Evolutionary conservation across 805 yeast species (phyloP).

Genomic region (Jamesozyma hellenica): DNA sequence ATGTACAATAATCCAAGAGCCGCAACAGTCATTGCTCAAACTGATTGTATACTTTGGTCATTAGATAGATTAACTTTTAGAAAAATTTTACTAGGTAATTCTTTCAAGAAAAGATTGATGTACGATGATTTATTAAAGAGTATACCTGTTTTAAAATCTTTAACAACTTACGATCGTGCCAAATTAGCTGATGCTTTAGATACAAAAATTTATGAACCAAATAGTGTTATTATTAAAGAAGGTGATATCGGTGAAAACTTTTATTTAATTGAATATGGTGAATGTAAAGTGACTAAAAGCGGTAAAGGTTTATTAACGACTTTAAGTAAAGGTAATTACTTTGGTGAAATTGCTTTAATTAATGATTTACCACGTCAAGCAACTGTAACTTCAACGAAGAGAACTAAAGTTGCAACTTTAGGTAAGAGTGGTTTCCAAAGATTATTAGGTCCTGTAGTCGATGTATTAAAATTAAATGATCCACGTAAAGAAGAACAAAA

Average conservation of each 20-base stretch:
- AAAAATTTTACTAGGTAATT: conserved; percentile 80
- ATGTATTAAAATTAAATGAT: conserved; percentile 74
- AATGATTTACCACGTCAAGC: conserved; percentile 93
- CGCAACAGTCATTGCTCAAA: conserved; percentile 73
- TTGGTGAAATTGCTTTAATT: conserved; percentile 90
- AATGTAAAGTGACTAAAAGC: conserved; percentile 58
- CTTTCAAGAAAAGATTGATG: conserved; percentile 80
- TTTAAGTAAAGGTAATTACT: conserved; percentile 76
- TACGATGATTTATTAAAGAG: conserved; percentile 82
- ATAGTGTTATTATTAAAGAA: conserved; percentile 67
- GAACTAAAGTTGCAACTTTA: conserved; percentile 80
- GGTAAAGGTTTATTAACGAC: conserved; percentile 51
- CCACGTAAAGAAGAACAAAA: conserved; percentile 34
- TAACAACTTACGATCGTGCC: conserved; percentile 72
- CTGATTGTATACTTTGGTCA: conserved; percentile 78
- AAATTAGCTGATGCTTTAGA: conserved; percentile 91
- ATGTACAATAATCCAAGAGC: conserved; percentile 98
- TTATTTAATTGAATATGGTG: conserved; percentile 70
- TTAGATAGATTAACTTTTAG: conserved; percentile 89
- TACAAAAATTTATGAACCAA: conserved; percentile 61
- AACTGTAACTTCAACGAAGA: conserved; percentile 66
- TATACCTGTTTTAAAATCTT: conserved; percentile 67
- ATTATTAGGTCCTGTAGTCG: conserved; percentile 88
- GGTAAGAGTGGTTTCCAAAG: conserved; percentile 91
- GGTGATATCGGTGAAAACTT: conserved; percentile 79